phyloP scores from a whole-genome alignment of 1,284 basidiomycete genomes.

The Ganoderma meredithae region DNA sequence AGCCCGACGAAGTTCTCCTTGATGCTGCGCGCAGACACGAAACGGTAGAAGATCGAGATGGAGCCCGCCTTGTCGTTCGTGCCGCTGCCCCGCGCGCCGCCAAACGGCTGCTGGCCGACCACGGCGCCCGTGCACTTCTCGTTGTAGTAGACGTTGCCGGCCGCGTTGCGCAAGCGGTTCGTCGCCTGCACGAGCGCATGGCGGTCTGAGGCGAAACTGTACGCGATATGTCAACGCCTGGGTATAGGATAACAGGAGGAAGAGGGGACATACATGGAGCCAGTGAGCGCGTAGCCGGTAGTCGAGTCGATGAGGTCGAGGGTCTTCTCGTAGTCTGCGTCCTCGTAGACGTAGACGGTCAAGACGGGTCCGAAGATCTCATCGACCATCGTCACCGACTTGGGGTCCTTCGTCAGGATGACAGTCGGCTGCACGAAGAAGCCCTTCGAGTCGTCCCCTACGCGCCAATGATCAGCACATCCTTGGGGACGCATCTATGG shows the following conservation, averaged over 20 bases:
- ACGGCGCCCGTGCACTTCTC: conserved; percentile 97
- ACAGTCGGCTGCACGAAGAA: conserved; percentile 96
- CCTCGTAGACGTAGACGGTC: conserved; percentile 90
- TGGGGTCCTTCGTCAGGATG: conserved; percentile 93
- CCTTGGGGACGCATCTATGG: neutral
- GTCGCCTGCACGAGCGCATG: conserved; percentile 79
- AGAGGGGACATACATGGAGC: conserved; percentile 68
- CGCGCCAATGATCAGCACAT: neutral
- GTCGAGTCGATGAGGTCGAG: conserved; percentile 89
- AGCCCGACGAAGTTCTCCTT: conserved; percentile 94
- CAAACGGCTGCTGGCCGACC: conserved; percentile 97
- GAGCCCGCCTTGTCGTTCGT: conserved; percentile 99
- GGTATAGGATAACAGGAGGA: neutral
- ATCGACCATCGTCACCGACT: conserved; percentile 90
- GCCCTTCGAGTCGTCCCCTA: conserved; percentile 89
- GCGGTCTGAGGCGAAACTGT: conserved; percentile 85
- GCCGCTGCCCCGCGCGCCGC: conserved; percentile 91
- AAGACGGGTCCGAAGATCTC: conserved; percentile 98
- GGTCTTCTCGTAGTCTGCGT: conserved; percentile 85
- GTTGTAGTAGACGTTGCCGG: conserved; percentile 94
- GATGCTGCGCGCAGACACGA: conserved; percentile 90
- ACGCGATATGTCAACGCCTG: neutral
- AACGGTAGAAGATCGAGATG: conserved; percentile 89
- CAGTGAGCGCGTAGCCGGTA: conserved; percentile 91
- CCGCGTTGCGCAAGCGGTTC: conserved; percentile 83